phyloP scores from a whole-genome alignment of 176 grass and related monocot genomes.

The Avena eriantha region DNA sequence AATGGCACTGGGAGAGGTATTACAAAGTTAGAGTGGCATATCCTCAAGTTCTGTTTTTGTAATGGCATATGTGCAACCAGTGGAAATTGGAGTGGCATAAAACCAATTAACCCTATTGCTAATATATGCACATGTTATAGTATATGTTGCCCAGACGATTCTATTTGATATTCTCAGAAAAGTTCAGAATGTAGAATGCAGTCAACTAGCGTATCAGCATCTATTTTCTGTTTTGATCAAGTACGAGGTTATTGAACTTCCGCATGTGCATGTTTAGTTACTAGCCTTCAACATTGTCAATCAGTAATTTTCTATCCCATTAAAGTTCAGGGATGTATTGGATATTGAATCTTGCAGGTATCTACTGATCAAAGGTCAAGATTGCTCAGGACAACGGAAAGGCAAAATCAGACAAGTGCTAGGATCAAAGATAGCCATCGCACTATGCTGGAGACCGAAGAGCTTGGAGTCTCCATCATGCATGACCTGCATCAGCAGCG shows the following conservation, averaged over 20 bases:
- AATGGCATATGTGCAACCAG: too few species aligned
- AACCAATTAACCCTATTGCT: not conserved
- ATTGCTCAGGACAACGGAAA: slow-evolving; percentile 71
- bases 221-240: slow-evolving; percentile 17
- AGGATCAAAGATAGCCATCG: slow-evolving; percentile 76
- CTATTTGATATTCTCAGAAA: not conserved
- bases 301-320: slow-evolving; percentile 1
- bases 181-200: not conserved
- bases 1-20: too few species aligned
- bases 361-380: slow-evolving; percentile 86
- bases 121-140: slow-evolving; percentile 7
- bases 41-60: too few species aligned
- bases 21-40: too few species aligned
- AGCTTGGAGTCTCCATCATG: slow-evolving; percentile 93
- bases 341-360: slow-evolving; percentile 46
- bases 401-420: slow-evolving; percentile 69
- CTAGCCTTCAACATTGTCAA: not conserved
- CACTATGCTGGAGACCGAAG: slow-evolving; percentile 93
- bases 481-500: slow-evolving; percentile 89
- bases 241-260: slow-evolving; percentile 3
- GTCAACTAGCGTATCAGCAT: slow-evolving; percentile 1
- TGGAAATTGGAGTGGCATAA: too few species aligned
- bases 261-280: not conserved
- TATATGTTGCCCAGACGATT: not conserved
- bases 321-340: slow-evolving; percentile 18